These are phyloP conservation scores for Tolypocladium endophyticum DNA, from an alignment of 2,329 filamentous ascomycete genomes.

Conservation along the genomic window DNA sequence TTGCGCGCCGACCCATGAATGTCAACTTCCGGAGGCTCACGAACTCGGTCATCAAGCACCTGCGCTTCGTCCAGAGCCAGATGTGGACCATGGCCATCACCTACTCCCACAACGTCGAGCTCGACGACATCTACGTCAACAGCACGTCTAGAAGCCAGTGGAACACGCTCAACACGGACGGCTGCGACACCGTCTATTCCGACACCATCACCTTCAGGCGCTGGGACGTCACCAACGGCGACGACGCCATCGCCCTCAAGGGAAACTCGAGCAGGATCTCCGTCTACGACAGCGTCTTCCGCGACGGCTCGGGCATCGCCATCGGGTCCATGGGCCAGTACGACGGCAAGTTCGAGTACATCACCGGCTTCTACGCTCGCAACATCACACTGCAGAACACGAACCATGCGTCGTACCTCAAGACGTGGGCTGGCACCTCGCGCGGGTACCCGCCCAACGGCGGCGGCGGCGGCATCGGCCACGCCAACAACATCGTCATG, in stretches of 20 bases:
- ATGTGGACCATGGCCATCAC: conserved; percentile 51
- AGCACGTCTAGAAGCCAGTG: conserved; percentile 26
- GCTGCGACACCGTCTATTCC: conserved; percentile 40
- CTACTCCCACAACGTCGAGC: conserved; percentile 31
- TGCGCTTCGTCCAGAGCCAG: conserved; percentile 44
- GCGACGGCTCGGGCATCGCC: conserved; percentile 40
- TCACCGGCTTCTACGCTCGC: conserved; percentile 36
- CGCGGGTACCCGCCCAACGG: conserved; percentile 45
- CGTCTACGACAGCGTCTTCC: conserved; percentile 37
- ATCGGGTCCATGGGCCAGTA: conserved; percentile 49
- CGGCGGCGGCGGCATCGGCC: conserved; percentile 43
- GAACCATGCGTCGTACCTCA: conserved; percentile 39
- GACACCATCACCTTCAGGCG: conserved; percentile 38
- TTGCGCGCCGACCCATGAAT: conserved; percentile 39
- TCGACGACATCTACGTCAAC: conserved; percentile 43
- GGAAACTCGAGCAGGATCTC: conserved; percentile 44
- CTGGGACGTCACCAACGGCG: conserved; percentile 40
- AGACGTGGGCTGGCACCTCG: conserved; percentile 46
- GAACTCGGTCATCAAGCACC: conserved; percentile 34
- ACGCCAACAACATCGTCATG: conserved; percentile 18
- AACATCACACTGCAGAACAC: conserved; percentile 37
- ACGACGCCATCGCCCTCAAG: conserved; percentile 44
- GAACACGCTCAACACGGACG: conserved; percentile 29
- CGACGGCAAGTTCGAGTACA: conserved; percentile 31
- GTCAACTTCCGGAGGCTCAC: conserved; percentile 32